phyloP scores from a whole-genome alignment of 305 asterid genomes.

The Fraxinus dipetala region DNA sequence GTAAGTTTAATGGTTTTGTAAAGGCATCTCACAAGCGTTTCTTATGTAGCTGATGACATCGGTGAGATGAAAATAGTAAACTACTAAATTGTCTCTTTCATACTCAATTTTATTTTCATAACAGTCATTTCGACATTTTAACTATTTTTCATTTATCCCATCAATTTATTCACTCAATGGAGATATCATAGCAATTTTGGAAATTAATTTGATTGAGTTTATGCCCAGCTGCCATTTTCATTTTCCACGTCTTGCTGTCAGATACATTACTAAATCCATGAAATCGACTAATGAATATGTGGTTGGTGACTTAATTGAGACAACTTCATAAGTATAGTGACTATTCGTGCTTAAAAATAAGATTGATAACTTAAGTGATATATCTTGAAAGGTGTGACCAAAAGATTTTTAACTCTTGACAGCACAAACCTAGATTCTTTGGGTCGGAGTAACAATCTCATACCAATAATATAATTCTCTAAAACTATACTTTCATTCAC shows the following conservation, averaged over 20 bases:
- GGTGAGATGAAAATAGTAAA: background rate
- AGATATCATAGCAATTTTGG: background rate
- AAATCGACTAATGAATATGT: too few species aligned
- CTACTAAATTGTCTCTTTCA: background rate
- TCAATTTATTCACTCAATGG: background rate
- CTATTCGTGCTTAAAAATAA: too few species aligned
- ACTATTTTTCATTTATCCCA: background rate
- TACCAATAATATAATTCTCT: slow-evolving; percentile 17
- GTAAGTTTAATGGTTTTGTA: background rate
- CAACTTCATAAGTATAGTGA: background rate
- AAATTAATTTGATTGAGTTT: background rate
- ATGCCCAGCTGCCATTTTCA: background rate
- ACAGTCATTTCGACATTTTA: background rate
- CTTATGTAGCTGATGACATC: background rate
- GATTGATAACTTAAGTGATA: background rate
- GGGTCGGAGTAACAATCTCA: slow-evolving; percentile 41
- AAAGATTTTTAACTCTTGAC: background rate
- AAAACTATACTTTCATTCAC: background rate
- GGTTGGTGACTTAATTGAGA: background rate
- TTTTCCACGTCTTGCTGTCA: background rate
- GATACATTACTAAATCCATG: background rate
- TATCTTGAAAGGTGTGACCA: background rate
- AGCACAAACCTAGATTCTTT: slow-evolving; percentile 19
- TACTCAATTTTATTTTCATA: background rate
- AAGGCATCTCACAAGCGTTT: background rate